Evolutionary conservation across 805 yeast species (phyloP), one percentile per base, ranked within the genome.

Genomic region (Cyberlindnera amylophila): DNA sequence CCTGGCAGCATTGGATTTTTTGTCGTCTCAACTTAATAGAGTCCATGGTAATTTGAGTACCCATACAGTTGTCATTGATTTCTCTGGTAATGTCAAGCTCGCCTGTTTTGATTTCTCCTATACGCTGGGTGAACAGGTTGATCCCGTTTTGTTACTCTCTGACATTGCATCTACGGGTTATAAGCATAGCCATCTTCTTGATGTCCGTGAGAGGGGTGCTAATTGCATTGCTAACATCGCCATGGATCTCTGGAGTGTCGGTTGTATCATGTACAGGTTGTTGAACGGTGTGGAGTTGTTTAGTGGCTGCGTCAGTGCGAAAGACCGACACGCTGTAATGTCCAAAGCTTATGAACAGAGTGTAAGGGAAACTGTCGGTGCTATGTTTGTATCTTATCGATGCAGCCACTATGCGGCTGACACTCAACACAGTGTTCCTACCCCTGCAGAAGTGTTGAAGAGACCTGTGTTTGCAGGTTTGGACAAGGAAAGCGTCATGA

Each of bases 41-140:
- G 36, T 47, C 7, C 53, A 50, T 39, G 53, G 53, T 6, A 45
- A 47, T 27, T n/a, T 50, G n/a, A 39, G 36, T 12, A 17, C 33
- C 13, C 19, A 41, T 11, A 41, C 36, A 1, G 38, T 50, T 4
- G n/a, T 50, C 21, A 19, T 50, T 9, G 43, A 36, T 31, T 14
- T 16, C n/a, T 15, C 36, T 4, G 51, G 51, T 11, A 12, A 17
- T 10, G 34, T 43, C 18, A 50, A 47, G 30, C n/a, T 50, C 31
- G 31, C 46, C 3, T 12, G 39, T 6, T 47, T 50, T 34, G 49
- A 43, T 12, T 41, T 19, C 23, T 17, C 45, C 9, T 41, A 18
- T 27, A 14, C 36, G 2, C 4, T 41, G 2, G 21, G 29, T 2
- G 15, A 26, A 6, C 2, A 9, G 2, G 26, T 43, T 6, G 33